phyloP scores from a whole-genome alignment of 1,284 basidiomycete species.

The Heterobasidion irregulare region DNA sequence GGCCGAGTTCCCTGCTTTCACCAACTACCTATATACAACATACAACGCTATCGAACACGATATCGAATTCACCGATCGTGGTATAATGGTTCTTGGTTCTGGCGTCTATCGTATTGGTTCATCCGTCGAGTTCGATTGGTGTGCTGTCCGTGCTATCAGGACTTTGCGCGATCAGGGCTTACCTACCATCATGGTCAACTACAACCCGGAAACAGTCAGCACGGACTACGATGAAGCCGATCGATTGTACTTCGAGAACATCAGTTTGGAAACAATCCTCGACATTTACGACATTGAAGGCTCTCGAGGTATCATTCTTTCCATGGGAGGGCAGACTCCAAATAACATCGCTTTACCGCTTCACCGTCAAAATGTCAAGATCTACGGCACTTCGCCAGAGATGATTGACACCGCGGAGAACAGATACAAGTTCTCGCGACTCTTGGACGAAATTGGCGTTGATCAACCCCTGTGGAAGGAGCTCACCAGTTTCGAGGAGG shows the following conservation, averaged over 20 bases:
- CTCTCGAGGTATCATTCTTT: slow-evolving; percentile 87
- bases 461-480: slow-evolving; percentile 99
- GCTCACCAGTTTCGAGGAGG: slow-evolving; percentile 86
- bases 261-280: slow-evolving; percentile 91
- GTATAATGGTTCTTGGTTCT: slow-evolving; percentile 96
- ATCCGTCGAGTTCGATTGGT: slow-evolving; percentile 99
- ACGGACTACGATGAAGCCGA: slow-evolving; percentile 99
- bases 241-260: slow-evolving; percentile 97
- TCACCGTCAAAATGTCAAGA: slow-evolving; percentile 94
- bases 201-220: slow-evolving; percentile 98
- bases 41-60: slow-evolving; percentile 96
- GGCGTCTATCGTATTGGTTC: slow-evolving; percentile 99
- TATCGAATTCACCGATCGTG: slow-evolving; percentile 82
- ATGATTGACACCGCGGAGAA: slow-evolving; percentile 99
- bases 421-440: slow-evolving; percentile 97
- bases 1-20: slow-evolving; percentile 97
- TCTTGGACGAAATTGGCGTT: slow-evolving; percentile 95
- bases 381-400: slow-evolving; percentile 97
- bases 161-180: slow-evolving; percentile 92
- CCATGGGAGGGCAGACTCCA: slow-evolving; percentile 98
- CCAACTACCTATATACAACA: slow-evolving; percentile 98
- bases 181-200: slow-evolving; percentile 99
- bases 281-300: slow-evolving; percentile 95
- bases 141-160: slow-evolving; percentile 93
- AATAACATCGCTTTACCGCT: slow-evolving; percentile 97